These are phyloP conservation scores for Hirschioporus abietinus DNA, from an alignment of 768 basidiomycete genomes.

Conservation along the genomic window DNA sequence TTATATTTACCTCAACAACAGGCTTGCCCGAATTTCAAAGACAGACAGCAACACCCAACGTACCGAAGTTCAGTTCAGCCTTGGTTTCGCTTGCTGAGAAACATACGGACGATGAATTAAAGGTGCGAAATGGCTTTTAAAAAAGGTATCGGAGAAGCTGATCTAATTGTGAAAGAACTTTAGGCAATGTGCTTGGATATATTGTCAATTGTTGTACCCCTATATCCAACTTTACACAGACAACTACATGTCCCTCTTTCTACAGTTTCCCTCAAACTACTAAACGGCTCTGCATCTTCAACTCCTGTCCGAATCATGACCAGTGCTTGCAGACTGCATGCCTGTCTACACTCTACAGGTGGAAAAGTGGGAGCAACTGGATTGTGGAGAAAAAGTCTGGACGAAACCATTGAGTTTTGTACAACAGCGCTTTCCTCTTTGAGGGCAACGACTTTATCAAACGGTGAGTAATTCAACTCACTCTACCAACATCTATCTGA, in stretches of 20 bases:
- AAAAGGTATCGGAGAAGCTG: too few relatives aligned
- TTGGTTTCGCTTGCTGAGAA: constrained; percentile 54
- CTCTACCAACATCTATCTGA: constrained; percentile 2
- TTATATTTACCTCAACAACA: constrained; percentile 54
- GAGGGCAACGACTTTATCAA: constrained; percentile 51
- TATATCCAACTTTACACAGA: constrained; percentile 66
- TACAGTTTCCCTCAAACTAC: constrained; percentile 45
- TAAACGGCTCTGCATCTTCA: constrained; percentile 49
- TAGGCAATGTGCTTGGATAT: constrained; percentile 44
- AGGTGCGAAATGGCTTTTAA: constrained; percentile 36
- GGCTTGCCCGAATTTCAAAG: constrained; percentile 77
- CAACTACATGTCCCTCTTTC: constrained; percentile 48
- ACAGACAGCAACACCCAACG: constrained; percentile 65
- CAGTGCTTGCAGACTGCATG: constrained; percentile 54
- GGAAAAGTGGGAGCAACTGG: constrained; percentile 73
- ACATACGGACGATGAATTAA: constrained; percentile 43
- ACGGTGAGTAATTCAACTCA: constrained; percentile 30
- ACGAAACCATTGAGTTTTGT: constrained; percentile 62
- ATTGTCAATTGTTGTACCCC: constrained; percentile 48
- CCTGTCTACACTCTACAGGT: constrained; percentile 62
- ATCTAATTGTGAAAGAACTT: too few relatives aligned
- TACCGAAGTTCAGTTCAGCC: constrained; percentile 63
- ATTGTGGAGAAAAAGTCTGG: constrained; percentile 71
- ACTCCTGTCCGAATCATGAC: constrained; percentile 34
- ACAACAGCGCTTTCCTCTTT: constrained; percentile 56